Evolutionary conservation across 2,329 filamentous ascomycete genomes (phyloP).

Genomic region (Hymenotorrendiella dingleyae): DNA sequence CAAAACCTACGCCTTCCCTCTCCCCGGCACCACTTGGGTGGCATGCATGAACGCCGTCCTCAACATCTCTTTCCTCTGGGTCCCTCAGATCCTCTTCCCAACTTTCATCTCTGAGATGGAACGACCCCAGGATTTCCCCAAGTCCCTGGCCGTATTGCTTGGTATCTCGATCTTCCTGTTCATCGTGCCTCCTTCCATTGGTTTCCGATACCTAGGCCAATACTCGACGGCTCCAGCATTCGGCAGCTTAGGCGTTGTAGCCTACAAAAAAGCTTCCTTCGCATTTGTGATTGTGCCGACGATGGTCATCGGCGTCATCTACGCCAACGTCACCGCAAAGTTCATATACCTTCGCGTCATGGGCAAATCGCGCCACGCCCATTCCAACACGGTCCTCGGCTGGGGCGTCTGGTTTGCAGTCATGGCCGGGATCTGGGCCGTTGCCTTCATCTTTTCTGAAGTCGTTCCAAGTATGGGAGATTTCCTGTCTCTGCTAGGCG

Average conservation of each 20-base stretch:
- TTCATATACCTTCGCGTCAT: constrained; percentile 41
- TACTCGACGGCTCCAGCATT: constrained; percentile 45
- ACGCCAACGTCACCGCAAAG: constrained; percentile 43
- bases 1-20: constrained; percentile 42
- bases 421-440: constrained; percentile 38
- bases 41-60: constrained; percentile 43
- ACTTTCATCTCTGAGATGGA: constrained; percentile 47
- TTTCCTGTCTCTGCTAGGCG: constrained; percentile 42
- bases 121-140: constrained; percentile 43
- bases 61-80: constrained; percentile 45
- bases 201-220: constrained; percentile 43
- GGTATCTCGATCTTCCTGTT: constrained; percentile 41
- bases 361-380: constrained; percentile 38
- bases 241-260: constrained; percentile 37
- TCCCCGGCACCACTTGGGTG: constrained; percentile 40
- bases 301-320: constrained; percentile 43
- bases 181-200: constrained; percentile 43
- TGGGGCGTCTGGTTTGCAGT: constrained; percentile 40
- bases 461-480: constrained; percentile 45
- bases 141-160: constrained; percentile 41
- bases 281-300: constrained; percentile 46
- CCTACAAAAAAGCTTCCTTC: constrained; percentile 44
- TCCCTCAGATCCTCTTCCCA: constrained; percentile 46
- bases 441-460: constrained; percentile 42
- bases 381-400: constrained; percentile 41